Percentiles rank a stretch among this genome's conserved stretches.
Conservation (phyloP, 179 eudicot genomes). For the Carnegiea gigantea region DNA sequence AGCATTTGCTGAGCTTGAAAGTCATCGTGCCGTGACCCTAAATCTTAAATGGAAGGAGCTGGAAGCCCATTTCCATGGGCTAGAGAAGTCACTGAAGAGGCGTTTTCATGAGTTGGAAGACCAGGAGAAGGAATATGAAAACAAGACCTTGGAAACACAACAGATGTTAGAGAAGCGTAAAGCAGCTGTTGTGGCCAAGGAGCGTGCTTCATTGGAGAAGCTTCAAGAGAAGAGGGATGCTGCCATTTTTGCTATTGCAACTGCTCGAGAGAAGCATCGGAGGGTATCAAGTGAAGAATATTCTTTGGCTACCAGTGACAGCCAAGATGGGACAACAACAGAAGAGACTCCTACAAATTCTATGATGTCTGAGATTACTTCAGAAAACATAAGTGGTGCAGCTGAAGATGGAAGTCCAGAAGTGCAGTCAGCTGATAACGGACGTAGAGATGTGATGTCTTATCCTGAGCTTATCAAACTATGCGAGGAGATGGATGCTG, state of each 20-base stretch:
- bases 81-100: slow-evolving; percentile 94
- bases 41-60: slow-evolving; percentile 98
- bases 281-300: slow-evolving; percentile 43
- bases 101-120: slow-evolving; percentile 92
- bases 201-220: slow-evolving; percentile 66
- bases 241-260: slow-evolving; percentile 69
- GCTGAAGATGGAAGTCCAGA: slow-evolving; percentile 49
- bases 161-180: slow-evolving; percentile 67
- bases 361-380: slow-evolving; percentile 42
- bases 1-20: slow-evolving; percentile 97
- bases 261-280: slow-evolving; percentile 64
- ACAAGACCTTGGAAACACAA: slow-evolving; percentile 60
- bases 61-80: slow-evolving; percentile 95
- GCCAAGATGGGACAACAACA: slow-evolving; percentile 37
- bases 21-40: slow-evolving; percentile 80
- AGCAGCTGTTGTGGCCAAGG: slow-evolving; percentile 83
- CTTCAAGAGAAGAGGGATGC: slow-evolving; percentile 98
- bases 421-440: slow-evolving; percentile 51
- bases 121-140: slow-evolving; percentile 84
- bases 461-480: slow-evolving; percentile 76
- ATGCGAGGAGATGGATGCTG: slow-evolving; percentile 85
- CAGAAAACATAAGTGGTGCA: slow-evolving; percentile 36
- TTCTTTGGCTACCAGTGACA: slow-evolving; percentile 36
- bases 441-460: slow-evolving; percentile 54
- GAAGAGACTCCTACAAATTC: slow-evolving; percentile 55